A percentile compares a stretch with the other conserved stretches of the same genome.
phyloP scores from a whole-genome alignment of 2,329 filamentous ascomycete genomes.

The Cladosporium sp. region DNA sequence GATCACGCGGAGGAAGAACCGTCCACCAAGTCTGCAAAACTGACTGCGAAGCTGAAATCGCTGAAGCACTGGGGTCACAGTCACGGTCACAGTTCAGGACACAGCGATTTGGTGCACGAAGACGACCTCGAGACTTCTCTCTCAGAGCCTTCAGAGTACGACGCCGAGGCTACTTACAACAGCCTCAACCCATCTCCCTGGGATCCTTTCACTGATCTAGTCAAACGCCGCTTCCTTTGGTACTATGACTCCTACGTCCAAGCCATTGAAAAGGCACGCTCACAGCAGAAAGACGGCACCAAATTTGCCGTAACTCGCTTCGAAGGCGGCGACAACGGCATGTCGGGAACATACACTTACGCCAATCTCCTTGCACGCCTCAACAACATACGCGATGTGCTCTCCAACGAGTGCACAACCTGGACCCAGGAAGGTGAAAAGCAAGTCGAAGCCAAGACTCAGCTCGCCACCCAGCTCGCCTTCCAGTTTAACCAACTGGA shows the following conservation, averaged over 20 bases:
- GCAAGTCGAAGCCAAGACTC: conserved; percentile 64
- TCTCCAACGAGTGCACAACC: conserved; percentile 68
- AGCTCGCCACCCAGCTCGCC: conserved; percentile 77
- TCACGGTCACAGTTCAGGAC: neutral
- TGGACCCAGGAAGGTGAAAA: conserved; percentile 72
- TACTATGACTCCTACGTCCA: conserved; percentile 86
- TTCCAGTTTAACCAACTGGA: conserved; percentile 83
- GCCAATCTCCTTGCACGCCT: conserved; percentile 70
- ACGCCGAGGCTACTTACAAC: conserved; percentile 37
- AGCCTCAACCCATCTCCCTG: conserved; percentile 54
- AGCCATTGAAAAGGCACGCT: conserved; percentile 64
- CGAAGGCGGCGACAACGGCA: conserved; percentile 72
- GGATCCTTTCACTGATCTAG: conserved; percentile 85
- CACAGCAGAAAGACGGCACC: conserved; percentile 63
- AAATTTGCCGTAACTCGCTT: conserved; percentile 84
- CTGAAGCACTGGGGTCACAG: neutral
- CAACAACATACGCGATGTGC: conserved; percentile 63
- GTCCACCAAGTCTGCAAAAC: neutral
- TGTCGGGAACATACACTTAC: conserved; percentile 87
- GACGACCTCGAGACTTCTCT: conserved; percentile 21
- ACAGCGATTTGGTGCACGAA: conserved; percentile 15
- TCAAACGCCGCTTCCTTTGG: conserved; percentile 92
- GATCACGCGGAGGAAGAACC: neutral
- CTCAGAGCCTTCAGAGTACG: conserved; percentile 40
- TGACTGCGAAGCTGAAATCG: neutral